phyloP scores from a whole-genome alignment of 1,284 basidiomycete genomes.

The Apiotrichum mycotoxinovorans region DNA sequence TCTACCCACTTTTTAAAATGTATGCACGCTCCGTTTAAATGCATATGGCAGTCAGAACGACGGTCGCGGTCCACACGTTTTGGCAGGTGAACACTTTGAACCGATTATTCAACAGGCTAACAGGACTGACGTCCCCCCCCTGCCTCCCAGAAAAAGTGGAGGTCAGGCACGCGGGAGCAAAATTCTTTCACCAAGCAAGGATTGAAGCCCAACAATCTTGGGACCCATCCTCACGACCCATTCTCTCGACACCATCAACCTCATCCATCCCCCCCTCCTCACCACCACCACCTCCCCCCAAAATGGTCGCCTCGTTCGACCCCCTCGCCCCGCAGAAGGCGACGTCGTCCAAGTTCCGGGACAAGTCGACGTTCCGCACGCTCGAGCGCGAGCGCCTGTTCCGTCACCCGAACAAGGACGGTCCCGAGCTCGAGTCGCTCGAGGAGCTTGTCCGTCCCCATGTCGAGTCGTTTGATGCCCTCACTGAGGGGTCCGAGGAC shows the following conservation, averaged over 20 bases:
- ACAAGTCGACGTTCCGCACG: conserved; percentile 66
- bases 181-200: background rate
- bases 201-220: background rate
- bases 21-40: too few relatives aligned
- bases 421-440: conserved; percentile 72
- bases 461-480: conserved; percentile 92
- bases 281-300: background rate
- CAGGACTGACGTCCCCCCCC: too few relatives aligned
- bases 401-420: conserved; percentile 67
- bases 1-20: too few relatives aligned
- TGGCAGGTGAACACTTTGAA: too few relatives aligned
- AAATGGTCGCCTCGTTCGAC: conserved; percentile 33
- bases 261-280: background rate
- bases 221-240: background rate
- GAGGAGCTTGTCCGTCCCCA: conserved; percentile 93
- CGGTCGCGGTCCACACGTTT: too few relatives aligned
- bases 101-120: too few relatives aligned
- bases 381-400: conserved; percentile 78
- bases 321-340: conserved; percentile 41
- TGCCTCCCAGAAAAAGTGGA: too few relatives aligned
- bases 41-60: too few relatives aligned
- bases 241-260: background rate
- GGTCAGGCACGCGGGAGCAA: conserved; percentile 2
- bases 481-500: conserved; percentile 79
- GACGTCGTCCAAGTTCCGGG: conserved; percentile 25